A percentile compares a stretch with the other conserved stretches of the same genome.
These are phyloP conservation scores for Blastocystis sp. DNA, from an alignment of 352 stramenopile genomes.

Conservation along the genomic window DNA sequence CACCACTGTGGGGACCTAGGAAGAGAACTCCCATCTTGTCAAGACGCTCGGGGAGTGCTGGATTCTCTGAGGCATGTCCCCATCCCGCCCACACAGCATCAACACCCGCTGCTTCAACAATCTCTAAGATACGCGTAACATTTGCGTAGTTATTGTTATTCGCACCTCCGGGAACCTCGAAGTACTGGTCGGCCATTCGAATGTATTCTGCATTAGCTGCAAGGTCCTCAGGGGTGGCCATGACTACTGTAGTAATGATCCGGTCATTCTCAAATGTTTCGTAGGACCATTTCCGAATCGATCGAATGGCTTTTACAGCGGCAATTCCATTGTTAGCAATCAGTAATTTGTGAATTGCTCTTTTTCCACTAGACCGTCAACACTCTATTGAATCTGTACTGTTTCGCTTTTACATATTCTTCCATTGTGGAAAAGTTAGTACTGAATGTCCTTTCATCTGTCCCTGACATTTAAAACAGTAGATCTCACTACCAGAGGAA, in stretches of 20 bases:
- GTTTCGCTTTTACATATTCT: conserved; percentile 23
- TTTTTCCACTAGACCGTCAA: conserved; percentile 68
- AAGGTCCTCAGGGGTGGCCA: conserved; percentile 98
- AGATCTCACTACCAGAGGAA: neutral
- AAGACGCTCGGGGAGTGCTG: conserved; percentile 86
- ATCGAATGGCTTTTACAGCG: conserved; percentile 97
- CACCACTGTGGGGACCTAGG: conserved; percentile 88
- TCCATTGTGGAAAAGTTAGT: neutral
- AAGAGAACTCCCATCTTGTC: conserved; percentile 69
- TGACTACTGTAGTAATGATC: conserved; percentile 85
- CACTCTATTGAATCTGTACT: neutral
- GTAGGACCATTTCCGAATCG: conserved; percentile 94
- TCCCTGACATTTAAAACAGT: neutral
- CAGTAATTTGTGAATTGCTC: conserved; percentile 88
- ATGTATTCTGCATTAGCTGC: conserved; percentile 99
- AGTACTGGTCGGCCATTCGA: conserved; percentile 97
- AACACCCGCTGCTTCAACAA: conserved; percentile 65
- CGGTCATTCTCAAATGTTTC: conserved; percentile 90
- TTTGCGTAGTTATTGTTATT: conserved; percentile 99
- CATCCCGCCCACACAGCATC: conserved; percentile 74
- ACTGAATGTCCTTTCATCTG: neutral
- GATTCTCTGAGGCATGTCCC: conserved; percentile 98
- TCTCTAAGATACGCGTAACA: conserved; percentile 92
- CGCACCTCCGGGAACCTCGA: conserved; percentile 95
- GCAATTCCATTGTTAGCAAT: conserved; percentile 99